phyloP scores from a whole-genome alignment of 2,329 filamentous ascomycete genomes.

The Zymoseptoria pseudotritici region DNA sequence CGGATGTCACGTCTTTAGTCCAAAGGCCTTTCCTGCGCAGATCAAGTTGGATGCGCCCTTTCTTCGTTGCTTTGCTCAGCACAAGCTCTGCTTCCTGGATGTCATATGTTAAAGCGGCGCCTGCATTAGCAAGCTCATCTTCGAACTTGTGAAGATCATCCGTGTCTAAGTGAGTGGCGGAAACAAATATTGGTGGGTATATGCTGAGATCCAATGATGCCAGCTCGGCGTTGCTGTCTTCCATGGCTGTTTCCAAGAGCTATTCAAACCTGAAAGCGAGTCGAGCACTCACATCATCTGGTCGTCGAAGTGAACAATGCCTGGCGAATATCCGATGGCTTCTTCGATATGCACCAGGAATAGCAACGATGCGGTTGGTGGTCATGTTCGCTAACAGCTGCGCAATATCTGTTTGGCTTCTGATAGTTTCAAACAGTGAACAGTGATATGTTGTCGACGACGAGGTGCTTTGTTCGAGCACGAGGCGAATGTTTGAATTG shows the following conservation, averaged over 20 bases:
- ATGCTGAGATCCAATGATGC: constrained; percentile 34
- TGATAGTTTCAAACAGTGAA: neutral
- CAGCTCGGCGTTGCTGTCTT: neutral
- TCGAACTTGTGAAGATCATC: constrained; percentile 59
- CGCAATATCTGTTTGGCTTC: neutral
- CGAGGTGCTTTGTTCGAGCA: neutral
- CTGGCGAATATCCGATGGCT: neutral
- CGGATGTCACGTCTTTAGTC: constrained; percentile 30
- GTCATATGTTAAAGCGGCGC: constrained; percentile 61
- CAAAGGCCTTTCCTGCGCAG: constrained; percentile 59
- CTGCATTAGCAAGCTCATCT: constrained; percentile 49
- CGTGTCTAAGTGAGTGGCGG: constrained; percentile 60
- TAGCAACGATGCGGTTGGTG: neutral
- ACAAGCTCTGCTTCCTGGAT: constrained; percentile 65
- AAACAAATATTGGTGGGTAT: constrained; percentile 62
- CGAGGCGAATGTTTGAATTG: neutral
- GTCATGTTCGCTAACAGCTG: neutral
- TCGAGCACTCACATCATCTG: neutral
- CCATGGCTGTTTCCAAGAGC: neutral
- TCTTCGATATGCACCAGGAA: neutral
- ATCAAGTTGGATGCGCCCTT: constrained; percentile 68
- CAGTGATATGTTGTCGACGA: neutral
- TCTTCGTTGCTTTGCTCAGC: constrained; percentile 63
- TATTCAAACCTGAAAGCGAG: neutral
- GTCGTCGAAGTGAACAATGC: neutral